A percentile compares a stretch with the other conserved stretches of the same genome.
These are phyloP conservation scores for Taphrina wiesneri DNA, from an alignment of 1,139 yeast species.

Conservation along the genomic window DNA sequence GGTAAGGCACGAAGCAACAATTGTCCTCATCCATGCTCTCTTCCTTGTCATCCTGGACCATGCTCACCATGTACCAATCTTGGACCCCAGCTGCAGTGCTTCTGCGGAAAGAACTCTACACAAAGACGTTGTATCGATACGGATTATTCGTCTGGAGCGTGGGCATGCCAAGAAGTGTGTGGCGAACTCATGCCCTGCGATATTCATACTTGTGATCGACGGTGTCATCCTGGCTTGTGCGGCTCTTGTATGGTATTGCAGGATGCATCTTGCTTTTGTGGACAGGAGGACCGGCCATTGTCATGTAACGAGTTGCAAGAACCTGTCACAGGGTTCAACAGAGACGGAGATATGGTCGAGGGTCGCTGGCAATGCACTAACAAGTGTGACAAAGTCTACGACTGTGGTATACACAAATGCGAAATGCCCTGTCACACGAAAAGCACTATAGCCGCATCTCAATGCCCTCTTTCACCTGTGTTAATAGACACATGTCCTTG, in stretches of 20 bases:
- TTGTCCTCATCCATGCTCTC: slow-evolving; percentile 75
- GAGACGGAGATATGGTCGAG: slow-evolving; percentile 49
- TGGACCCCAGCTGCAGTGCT: slow-evolving; percentile 68
- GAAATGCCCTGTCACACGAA: slow-evolving; percentile 58
- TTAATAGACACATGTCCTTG: slow-evolving; percentile 69
- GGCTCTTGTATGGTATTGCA: slow-evolving; percentile 62
- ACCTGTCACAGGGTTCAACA: not conserved
- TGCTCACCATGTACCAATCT: slow-evolving; percentile 80
- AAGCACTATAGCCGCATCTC: not conserved
- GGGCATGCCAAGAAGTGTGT: slow-evolving; percentile 62
- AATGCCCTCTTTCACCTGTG: slow-evolving; percentile 67
- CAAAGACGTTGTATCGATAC: slow-evolving; percentile 75
- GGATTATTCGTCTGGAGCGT: slow-evolving; percentile 66
- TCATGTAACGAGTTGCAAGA: slow-evolving; percentile 53
- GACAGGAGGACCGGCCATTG: slow-evolving; percentile 53
- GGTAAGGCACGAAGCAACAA: slow-evolving; percentile 48
- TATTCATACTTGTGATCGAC: slow-evolving; percentile 59
- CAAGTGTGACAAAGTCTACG: slow-evolving; percentile 53
- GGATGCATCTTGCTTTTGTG: slow-evolving; percentile 70
- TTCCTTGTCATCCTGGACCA: slow-evolving; percentile 85
- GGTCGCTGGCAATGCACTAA: slow-evolving; percentile 66
- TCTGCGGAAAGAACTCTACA: slow-evolving; percentile 67
- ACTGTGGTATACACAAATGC: slow-evolving; percentile 70
- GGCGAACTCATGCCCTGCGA: slow-evolving; percentile 67
- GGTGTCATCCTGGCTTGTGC: slow-evolving; percentile 77